A percentile compares a stretch with the other conserved stretches of the same genome.
Conservation (phyloP, 768 basidiomycete genomes). For the Xerocomellus dryophilus region DNA sequence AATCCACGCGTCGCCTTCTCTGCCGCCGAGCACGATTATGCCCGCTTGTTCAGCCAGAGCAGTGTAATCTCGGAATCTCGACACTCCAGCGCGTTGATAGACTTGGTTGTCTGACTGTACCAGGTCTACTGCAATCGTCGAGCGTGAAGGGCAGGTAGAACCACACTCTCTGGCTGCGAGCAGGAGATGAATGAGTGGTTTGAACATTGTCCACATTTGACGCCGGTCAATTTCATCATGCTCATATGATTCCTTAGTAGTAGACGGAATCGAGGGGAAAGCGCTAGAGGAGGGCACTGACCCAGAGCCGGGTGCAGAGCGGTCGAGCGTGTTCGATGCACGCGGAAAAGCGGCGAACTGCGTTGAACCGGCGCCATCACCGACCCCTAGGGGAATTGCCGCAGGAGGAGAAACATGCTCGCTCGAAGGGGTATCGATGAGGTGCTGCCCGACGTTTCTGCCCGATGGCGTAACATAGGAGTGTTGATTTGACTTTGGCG, state of each 20-base stretch:
- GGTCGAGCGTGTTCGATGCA: slow-evolving; percentile 2
- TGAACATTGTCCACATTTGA: slow-evolving; percentile 29
- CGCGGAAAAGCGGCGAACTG: slow-evolving; percentile 2
- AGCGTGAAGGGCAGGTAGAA: slow-evolving; percentile 36
- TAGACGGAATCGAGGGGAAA: slow-evolving; percentile 4
- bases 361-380: neutral
- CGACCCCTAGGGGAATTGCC: neutral
- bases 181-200: slow-evolving; percentile 25
- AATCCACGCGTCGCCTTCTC: slow-evolving; percentile 23
- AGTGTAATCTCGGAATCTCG: slow-evolving; percentile 26
- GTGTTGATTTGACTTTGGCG: slow-evolving; percentile 2
- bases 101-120: slow-evolving; percentile 22
- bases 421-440: slow-evolving; percentile 1
- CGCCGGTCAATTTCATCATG: neutral
- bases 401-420: neutral
- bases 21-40: slow-evolving; percentile 25
- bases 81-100: slow-evolving; percentile 28
- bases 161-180: slow-evolving; percentile 31
- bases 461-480: slow-evolving; percentile 1
- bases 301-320: neutral
- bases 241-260: neutral
- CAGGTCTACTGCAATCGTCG: slow-evolving; percentile 37
- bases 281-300: slow-evolving; percentile 1
- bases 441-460: slow-evolving; percentile 7
- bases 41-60: slow-evolving; percentile 27